Conservation (phyloP, 2,329 filamentous ascomycete genomes). For the Cadophora malorum region DNA sequence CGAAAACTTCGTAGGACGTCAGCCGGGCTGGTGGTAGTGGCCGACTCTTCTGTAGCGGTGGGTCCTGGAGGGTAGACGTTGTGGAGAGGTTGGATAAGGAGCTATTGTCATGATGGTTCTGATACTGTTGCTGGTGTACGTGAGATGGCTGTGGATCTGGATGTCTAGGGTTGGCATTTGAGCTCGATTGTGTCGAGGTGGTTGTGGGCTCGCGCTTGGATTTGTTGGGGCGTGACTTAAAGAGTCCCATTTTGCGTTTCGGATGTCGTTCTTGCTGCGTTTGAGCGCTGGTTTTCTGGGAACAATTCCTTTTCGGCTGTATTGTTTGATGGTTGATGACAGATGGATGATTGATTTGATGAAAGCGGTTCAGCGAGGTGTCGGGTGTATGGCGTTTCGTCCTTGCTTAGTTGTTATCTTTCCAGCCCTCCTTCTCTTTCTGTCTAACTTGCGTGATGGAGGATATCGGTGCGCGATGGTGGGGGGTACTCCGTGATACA, state of each 20-base stretch:
- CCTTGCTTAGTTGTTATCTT: not conserved
- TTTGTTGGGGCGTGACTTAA: not conserved
- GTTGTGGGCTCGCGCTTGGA: not conserved
- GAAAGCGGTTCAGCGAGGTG: slow-evolving; percentile 12
- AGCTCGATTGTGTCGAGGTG: not conserved
- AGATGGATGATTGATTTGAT: not conserved
- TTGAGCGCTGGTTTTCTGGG: not conserved
- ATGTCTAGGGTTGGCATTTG: not conserved
- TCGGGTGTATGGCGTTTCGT: slow-evolving; percentile 10
- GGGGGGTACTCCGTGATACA: not conserved
- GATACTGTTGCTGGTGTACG: not conserved
- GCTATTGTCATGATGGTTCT: not conserved
- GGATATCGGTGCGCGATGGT: not conserved
- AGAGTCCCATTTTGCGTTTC: slow-evolving; percentile 5
- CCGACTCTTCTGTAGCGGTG: not conserved
- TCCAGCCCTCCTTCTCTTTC: not conserved
- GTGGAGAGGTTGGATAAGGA: slow-evolving; percentile 29
- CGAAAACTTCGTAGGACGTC: slow-evolving; percentile 29
- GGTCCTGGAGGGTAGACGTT: slow-evolving; percentile 22
- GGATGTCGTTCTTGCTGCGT: not conserved
- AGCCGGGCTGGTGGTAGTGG: not conserved
- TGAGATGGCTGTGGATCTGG: not conserved
- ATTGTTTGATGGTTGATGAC: slow-evolving; percentile 3
- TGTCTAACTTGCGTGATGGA: not conserved
- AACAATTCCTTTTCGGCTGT: not conserved